A percentile compares a stretch with the other conserved stretches of the same genome.
phyloP scores from a whole-genome alignment of 805 yeast species.

The Tetrapisispora pingtungensis region DNA sequence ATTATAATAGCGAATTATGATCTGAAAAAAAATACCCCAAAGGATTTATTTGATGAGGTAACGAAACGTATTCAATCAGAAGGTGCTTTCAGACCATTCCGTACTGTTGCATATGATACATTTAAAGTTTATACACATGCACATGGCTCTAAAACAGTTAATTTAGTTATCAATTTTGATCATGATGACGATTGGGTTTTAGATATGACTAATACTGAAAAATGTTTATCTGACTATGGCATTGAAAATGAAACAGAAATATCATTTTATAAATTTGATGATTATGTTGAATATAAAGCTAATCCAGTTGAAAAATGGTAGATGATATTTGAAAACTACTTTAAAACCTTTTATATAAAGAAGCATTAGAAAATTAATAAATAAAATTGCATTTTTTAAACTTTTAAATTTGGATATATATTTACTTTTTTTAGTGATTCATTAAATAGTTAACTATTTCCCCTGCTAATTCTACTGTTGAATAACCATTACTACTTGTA shows the following conservation, averaged over 20 bases:
- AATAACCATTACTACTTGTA: conserved; percentile 20
- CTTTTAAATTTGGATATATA: neutral
- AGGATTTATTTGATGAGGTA: conserved; percentile 47
- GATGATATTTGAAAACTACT: too few species aligned
- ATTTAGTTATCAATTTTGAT: conserved; percentile 81
- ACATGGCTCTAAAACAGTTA: conserved; percentile 88
- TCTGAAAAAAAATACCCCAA: conserved; percentile 57
- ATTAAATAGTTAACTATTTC: conserved; percentile 18
- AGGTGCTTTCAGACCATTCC: conserved; percentile 71
- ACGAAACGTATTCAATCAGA: conserved; percentile 39
- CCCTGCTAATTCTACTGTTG: conserved; percentile 23
- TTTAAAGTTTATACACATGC: conserved; percentile 89
- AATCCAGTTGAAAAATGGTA: conserved; percentile 89
- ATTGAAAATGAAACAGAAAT: conserved; percentile 86
- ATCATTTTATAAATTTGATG: conserved; percentile 62
- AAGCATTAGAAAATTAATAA: neutral
- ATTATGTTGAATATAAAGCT: conserved; percentile 56
- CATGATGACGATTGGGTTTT: conserved; percentile 58
- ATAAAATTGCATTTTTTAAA: neutral
- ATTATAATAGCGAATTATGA: conserved; percentile 60
- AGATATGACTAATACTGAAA: conserved; percentile 29
- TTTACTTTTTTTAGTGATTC: neutral
- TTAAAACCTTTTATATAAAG: neutral
- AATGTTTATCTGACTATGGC: conserved; percentile 42
- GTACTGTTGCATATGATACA: conserved; percentile 64